Percentiles rank a stretch among this genome's conserved stretches.
phyloP scores from a whole-genome alignment of 2,329 filamentous ascomycete species.

The Lojkania enalia region DNA sequence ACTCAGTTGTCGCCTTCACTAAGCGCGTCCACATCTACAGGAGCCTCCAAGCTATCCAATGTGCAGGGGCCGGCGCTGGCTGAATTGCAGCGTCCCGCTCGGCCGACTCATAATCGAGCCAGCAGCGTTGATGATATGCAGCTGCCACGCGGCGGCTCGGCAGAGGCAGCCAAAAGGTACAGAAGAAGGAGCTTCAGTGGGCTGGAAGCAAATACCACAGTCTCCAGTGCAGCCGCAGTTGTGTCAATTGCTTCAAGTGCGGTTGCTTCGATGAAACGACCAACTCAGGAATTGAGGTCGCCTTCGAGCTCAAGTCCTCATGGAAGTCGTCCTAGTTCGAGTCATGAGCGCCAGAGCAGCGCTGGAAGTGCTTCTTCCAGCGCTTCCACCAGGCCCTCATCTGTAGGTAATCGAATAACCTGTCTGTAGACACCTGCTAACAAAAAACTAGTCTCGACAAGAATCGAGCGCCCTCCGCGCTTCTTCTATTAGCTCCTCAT shows the following conservation, averaged over 20 bases:
- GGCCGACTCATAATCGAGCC: constrained; percentile 58
- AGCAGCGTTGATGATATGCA: constrained; percentile 72
- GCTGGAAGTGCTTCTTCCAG: constrained; percentile 43
- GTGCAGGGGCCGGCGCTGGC: constrained; percentile 57
- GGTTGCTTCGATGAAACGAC: constrained; percentile 17
- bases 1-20: constrained; percentile 37
- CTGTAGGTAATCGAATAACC: too few relatives aligned
- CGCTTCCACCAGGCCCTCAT: constrained; percentile 36
- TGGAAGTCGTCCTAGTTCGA: constrained; percentile 35
- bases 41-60: constrained; percentile 58
- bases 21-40: constrained; percentile 50
- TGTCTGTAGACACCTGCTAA: too few relatives aligned
- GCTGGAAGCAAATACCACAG: constrained; percentile 48
- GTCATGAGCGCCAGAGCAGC: constrained; percentile 44
- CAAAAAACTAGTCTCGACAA: too few relatives aligned
- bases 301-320: constrained; percentile 36
- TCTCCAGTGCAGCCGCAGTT: constrained; percentile 21
- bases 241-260: constrained; percentile 16
- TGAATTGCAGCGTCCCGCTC: constrained; percentile 22
- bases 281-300: constrained; percentile 26
- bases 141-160: constrained; percentile 58
- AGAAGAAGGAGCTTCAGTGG: constrained; percentile 82
- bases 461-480: constrained; percentile 21
- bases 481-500: constrained; percentile 19
- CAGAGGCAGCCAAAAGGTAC: constrained; percentile 74